Evolutionary conservation across 345 rosid genomes (phyloP), one percentile per base, ranked within the genome.

Genomic region (Camelina neglecta): DNA sequence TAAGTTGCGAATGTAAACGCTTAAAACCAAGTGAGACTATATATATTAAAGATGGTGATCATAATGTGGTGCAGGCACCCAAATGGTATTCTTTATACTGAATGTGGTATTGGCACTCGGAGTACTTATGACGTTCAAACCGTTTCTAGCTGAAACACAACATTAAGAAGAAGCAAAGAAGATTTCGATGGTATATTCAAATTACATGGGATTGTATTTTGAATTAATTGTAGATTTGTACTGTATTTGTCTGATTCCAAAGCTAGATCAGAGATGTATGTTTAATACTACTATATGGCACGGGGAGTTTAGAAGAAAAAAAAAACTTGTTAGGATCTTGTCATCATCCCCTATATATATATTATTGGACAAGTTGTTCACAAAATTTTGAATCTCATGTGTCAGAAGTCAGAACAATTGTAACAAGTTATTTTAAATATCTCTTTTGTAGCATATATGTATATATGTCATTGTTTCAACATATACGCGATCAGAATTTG

Each of bases 121-220:
- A 36, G 79, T 88, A 59, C 12, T 87, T 60, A 47, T 83, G 85
- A 91, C 96, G 6, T 88, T 91, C 83, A 81, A 91, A 65, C 98
- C 98, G 8, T 91, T 93, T 83, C 82, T 89, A n/a, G 75, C 44
- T 74, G 75, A 58, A 49, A 55, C 62, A 15, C 36, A 55, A 7
- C 39, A 47, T 0, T 79, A 67, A 61, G 31, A 8, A 18, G 31
- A 29, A 29, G 1, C 26, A 3, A 15, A 51, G 50, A 42, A 23
- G 23, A 13, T 29, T 29, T 29, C 31, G 31, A 29, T 4, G 31
- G 31, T 29, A 29, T 29, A 29, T 29, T 29, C 31, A 29, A 29
- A 29, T 29, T 29, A 29, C 31, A 29, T 29, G 31, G 31, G 31
- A 4, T 29, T 29, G 31, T 29, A 29, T 29, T 4, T 29, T 29